Evolutionary conservation across 768 basidiomycete species (phyloP).

Genomic region (Amanita rubescens): DNA sequence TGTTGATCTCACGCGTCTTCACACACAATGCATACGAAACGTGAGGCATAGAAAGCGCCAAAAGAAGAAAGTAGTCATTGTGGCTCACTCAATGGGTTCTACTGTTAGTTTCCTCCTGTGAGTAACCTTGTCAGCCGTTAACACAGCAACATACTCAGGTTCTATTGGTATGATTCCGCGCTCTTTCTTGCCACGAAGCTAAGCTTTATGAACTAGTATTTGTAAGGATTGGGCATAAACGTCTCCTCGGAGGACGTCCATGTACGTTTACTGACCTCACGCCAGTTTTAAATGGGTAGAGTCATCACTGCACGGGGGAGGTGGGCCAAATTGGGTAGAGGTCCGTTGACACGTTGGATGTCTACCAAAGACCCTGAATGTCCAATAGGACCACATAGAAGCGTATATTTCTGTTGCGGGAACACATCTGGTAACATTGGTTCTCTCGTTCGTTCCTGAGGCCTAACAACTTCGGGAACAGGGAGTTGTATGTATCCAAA

Average conservation of each 20-base stretch:
- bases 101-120: slow-evolving; percentile 39
- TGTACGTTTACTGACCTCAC: not conserved
- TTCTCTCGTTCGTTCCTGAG: not conserved
- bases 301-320: slow-evolving; percentile 70
- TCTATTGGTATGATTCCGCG: slow-evolving; percentile 36
- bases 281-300: slow-evolving; percentile 94
- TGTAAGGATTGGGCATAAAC: slow-evolving; percentile 43
- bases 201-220: slow-evolving; percentile 50
- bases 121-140: not conserved
- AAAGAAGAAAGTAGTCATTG: slow-evolving; percentile 73
- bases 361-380: slow-evolving; percentile 3
- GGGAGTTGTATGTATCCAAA: slow-evolving; percentile 58
- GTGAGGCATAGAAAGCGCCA: slow-evolving; percentile 49
- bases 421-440: slow-evolving; percentile 62
- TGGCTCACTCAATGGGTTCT: slow-evolving; percentile 82
- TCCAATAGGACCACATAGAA: slow-evolving; percentile 69
- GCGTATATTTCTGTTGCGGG: slow-evolving; percentile 81
- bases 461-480: slow-evolving; percentile 19
- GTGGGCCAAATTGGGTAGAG: slow-evolving; percentile 89
- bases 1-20: slow-evolving; percentile 14
- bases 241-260: not conserved
- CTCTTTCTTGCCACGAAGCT: slow-evolving; percentile 2
- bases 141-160: slow-evolving; percentile 22
- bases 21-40: not conserved
- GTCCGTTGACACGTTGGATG: slow-evolving; percentile 28